Base-by-base conservation (phyloP, 163 green algal species). In the Scenedesmus sp. region DNA sequence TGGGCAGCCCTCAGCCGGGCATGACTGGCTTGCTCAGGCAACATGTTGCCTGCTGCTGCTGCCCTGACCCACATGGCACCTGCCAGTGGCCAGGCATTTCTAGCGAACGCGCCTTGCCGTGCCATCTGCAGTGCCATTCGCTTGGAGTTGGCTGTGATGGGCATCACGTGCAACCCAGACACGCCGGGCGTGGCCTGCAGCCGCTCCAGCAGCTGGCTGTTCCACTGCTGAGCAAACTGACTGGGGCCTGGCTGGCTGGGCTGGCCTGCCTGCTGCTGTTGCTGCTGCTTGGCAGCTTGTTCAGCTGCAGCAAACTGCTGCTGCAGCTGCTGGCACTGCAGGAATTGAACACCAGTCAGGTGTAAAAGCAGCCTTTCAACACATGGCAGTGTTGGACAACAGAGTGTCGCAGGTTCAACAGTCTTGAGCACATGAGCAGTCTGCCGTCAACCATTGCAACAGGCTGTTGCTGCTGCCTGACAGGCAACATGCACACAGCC, bases 161-260 rank as follows among this genome's bases (percentile, higher is more conserved):
- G 95, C 96, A 98, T 98, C n/a, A 97, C 86, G 87, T 98, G 96
- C 81, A 98, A 83, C 0, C 96, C 96, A 0, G 80, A 86, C 42
- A 97, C 90, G 33, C 96, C 95, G 22, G 94, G 89, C 9, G 93
- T 85, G 2, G 80, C 88, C 89, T 89, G 68, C 4, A 91, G 72
- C 30, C 44, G n/a, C 37, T 81, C 33, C 65, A 89, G 35, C 59
- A 84, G 83, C 16, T 76, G 20, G 40, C n/a, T 30, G 44, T 89
- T 89, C 49, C 68, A 92, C 0, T 87, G 87, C 78, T 82, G 49
- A 4, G 43, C 49, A 70, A 87, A 83, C 24, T 37, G 12, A 33
- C 16, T 51, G 43, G 40, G 84, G 65, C 85, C 72, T 20, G 72
- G 12, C 16, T 46, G 72, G 16, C 35, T 73, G 12, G 12, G 26